Evolutionary conservation across 129 eudicot species (phyloP).

Genomic region (Heracleum sosnowskyi): DNA sequence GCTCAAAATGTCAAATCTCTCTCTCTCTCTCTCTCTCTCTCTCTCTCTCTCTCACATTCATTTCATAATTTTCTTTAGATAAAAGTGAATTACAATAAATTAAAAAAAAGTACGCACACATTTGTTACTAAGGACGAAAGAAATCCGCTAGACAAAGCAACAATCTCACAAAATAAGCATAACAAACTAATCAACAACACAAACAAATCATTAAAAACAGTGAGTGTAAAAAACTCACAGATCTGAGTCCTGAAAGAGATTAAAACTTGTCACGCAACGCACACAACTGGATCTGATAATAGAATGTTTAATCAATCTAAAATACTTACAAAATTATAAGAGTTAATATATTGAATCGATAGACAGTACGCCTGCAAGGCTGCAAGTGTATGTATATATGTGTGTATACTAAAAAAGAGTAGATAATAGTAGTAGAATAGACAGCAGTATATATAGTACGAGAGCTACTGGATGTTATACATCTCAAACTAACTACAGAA

Average conservation of each 20-base stretch:
- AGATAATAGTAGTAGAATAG: neutral
- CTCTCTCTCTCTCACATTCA: no score
- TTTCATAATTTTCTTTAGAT: no score
- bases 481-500: neutral
- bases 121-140: no score
- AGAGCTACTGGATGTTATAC: neutral
- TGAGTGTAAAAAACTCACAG: neutral
- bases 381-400: neutral
- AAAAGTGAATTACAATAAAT: no score
- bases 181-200: neutral
- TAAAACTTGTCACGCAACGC: neutral
- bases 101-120: neutral
- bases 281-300: neutral
- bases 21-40: no score
- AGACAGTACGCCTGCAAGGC: no score
- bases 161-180: neutral
- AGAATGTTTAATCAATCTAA: neutral
- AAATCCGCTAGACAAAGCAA: no score
- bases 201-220: neutral
- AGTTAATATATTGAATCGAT: neutral
- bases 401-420: neutral
- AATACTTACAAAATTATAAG: neutral
- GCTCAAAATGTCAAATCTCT: no score
- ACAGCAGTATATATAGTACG: neutral
- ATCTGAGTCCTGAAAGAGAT: neutral